phyloP scores from a whole-genome alignment of 805 yeast species.

The Komagataella pastoris region DNA sequence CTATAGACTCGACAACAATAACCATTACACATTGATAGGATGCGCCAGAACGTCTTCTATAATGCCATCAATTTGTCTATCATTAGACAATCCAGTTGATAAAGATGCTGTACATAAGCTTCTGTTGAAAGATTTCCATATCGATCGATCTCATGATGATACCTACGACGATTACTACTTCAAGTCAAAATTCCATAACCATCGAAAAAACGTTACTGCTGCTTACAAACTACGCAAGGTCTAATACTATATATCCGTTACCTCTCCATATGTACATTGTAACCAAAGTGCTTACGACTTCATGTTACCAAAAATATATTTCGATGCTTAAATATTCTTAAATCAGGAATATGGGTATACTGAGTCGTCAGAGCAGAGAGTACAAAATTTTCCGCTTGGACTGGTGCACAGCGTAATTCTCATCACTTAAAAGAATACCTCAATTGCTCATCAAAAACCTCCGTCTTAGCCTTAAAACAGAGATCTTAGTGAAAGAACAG shows the following conservation, averaged over 20 bases:
- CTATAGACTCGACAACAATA: slow-evolving; percentile 6
- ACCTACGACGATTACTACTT: background rate
- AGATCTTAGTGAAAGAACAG: background rate
- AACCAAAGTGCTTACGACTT: background rate
- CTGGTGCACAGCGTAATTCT: background rate
- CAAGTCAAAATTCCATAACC: background rate
- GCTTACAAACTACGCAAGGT: background rate
- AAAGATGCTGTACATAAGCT: background rate
- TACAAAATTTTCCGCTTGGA: background rate
- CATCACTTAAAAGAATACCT: background rate
- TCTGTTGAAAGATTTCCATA: background rate
- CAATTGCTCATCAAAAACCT: background rate
- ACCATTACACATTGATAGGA: background rate
- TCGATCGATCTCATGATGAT: background rate
- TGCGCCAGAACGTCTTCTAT: background rate
- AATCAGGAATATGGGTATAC: background rate
- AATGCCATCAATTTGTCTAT: background rate
- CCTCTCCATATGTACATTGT: background rate
- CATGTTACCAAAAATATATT: background rate
- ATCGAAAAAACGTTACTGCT: background rate
- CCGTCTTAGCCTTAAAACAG: background rate
- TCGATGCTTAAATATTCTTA: background rate
- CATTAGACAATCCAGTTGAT: background rate
- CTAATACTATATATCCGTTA: background rate
- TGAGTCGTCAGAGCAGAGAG: background rate